Evolutionary conservation across 2,329 filamentous ascomycete genomes (phyloP).

Genomic region (Trichophyton simii): DNA sequence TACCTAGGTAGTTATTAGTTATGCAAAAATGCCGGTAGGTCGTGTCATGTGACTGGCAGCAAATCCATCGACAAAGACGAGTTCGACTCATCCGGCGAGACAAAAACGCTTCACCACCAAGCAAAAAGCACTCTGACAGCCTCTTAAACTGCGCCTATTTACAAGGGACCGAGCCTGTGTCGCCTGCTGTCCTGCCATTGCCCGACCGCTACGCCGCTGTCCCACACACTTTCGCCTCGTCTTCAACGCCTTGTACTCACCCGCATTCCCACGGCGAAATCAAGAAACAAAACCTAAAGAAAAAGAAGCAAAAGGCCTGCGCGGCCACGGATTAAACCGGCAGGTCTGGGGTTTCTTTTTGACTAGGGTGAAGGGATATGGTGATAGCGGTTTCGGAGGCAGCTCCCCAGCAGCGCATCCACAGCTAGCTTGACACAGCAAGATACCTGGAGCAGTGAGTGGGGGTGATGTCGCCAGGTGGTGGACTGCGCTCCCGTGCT

Average conservation of each 20-base stretch:
- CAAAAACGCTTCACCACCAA: not conserved
- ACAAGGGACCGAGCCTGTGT: not conserved
- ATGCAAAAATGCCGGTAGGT: not conserved
- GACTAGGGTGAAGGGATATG: constrained; percentile 1
- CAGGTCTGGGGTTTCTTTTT: not conserved
- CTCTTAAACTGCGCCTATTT: not conserved
- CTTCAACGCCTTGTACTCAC: not conserved
- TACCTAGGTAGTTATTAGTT: too few species aligned
- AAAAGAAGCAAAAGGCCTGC: not conserved
- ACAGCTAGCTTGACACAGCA: not conserved
- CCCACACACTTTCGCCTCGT: not conserved
- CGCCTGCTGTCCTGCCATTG: not conserved
- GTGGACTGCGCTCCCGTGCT: not conserved
- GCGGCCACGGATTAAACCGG: not conserved
- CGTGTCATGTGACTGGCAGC: not conserved
- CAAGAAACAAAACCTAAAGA: not conserved
- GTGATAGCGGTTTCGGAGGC: constrained; percentile 15
- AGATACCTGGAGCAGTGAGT: not conserved
- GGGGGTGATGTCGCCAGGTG: not conserved
- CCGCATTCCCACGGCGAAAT: not conserved
- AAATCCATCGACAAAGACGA: not conserved
- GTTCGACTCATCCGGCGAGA: not conserved
- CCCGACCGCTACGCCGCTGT: not conserved
- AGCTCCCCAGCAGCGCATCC: not conserved
- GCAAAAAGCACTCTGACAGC: not conserved